Base-by-base conservation (phyloP, 495 filamentous ascomycete genomes). In the Achaetomiella virescens region DNA sequence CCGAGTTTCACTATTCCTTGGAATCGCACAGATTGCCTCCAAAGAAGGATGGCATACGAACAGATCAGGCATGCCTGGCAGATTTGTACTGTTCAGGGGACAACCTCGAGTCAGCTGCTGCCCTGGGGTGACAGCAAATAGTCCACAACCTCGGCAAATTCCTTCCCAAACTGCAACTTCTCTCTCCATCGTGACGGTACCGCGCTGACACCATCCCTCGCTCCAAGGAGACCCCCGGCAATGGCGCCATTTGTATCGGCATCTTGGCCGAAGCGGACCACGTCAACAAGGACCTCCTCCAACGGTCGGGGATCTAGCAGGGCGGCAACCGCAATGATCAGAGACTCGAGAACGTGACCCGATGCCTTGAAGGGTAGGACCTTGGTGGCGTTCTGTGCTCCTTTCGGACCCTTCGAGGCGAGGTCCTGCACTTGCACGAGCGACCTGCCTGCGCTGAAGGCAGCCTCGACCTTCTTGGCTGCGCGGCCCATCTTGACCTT, bases 231-330 rank as follows among this genome's bases (percentile, higher is more conserved):
- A 10, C 68, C 68, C 0, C 68, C 68, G 0, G 68, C 68, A 31
- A 70, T 66, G 20, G 68, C 68, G 1, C 40, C 68, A 37, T 70
- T 70, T 1, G 68, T 69, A 40, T 70, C 68, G 0, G 68, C 57
- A 27, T 70, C 68, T 33, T 51, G 50, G 2, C 68, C 68, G 21
- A 70, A 57, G 8, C 64, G 48, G 17, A 69, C 66, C 29, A 70
- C 64, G 46, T 70, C 68, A 3, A 69, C 50, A 0, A 70, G 21
- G 21, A 66, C 59, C 5, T 69, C 68, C 56, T 67, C 66, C 21
- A 70, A 22, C 40, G 60, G 25, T 29, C 68, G 48, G n/a, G 51
- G 25, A 18, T 70, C 68, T 0, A 70, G 24, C 49, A 69, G 8
- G 1, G 68, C 68, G 3, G 68, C 66, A 2, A 70, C 57, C 0